phyloP scores from a whole-genome alignment of 2,329 filamentous ascomycete genomes.

The Botrytis deweyae region DNA sequence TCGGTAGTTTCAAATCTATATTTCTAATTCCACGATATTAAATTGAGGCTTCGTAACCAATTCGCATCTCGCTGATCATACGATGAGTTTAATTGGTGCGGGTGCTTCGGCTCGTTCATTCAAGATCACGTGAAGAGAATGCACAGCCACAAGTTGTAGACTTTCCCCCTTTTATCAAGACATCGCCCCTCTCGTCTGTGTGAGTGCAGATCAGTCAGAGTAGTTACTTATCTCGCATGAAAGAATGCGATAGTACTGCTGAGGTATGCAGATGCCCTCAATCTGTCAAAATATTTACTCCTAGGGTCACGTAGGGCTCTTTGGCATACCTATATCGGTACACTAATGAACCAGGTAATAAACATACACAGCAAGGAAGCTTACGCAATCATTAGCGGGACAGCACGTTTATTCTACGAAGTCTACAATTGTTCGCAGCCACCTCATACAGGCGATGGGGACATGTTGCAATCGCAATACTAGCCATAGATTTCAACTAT shows the following conservation, averaged over 20 bases:
- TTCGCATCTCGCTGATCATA: conserved; percentile 13
- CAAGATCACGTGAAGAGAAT: background rate
- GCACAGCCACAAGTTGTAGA: conserved; percentile 6
- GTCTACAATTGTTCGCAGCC: background rate
- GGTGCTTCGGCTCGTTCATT: background rate
- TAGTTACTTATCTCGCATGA: background rate
- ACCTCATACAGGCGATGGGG: background rate
- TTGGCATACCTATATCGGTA: background rate
- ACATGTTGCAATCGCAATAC: background rate
- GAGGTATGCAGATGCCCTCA: background rate
- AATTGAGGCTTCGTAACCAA: conserved; percentile 21
- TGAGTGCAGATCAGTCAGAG: background rate
- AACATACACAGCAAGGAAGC: background rate
- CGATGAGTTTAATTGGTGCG: conserved; percentile 13
- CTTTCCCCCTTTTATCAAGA: background rate
- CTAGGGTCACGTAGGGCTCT: background rate
- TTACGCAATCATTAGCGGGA: background rate
- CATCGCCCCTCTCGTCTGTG: background rate
- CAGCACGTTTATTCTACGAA: background rate
- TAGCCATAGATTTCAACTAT: background rate
- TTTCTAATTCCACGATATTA: conserved; percentile 16
- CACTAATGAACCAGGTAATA: too few species aligned
- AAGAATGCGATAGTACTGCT: background rate
- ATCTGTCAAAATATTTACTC: background rate
- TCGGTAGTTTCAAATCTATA: background rate